Evolutionary conservation across 768 basidiomycete genomes (phyloP), one percentile per base, ranked within the genome.

Genomic region (Pleurotus tuber-regium): DNA sequence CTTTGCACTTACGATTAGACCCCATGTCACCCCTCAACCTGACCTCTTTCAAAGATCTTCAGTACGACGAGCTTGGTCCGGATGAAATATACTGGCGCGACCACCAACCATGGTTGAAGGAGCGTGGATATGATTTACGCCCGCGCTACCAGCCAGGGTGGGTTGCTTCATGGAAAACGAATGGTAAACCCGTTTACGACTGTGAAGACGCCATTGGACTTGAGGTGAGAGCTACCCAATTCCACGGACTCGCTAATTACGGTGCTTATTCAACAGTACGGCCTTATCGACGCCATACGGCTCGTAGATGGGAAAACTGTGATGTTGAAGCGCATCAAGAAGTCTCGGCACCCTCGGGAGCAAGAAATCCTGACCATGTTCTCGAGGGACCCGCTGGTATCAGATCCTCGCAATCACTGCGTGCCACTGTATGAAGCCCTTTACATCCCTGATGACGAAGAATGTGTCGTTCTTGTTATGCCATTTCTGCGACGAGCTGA

Each of bases 301-400:
- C 47, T 36, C 2, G n/a, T n/a, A n/a, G 74, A 76, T 52, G 68
- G 66, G 2, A 31, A 43, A 0, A 57, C 33, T 14, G 69, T 74
- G 2, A 43, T 44, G 6, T 44, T 76, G 21, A 75, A 73, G 53
- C 9, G 50, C 11, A 38, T 38, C 36, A 25, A 48, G 21, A 61
- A 60, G 38, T 62, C 60, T 0, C 41, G 61, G 8, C 60, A 60
- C 39, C 62, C 60, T 0, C 41, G 61, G 8, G 69, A 69, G 50
- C 52, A 57, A 10, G 53, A 58, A 0, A 69, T 72, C 24, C 25
- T 31, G 3, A 49, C 43, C n/a, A 60, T 51, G 35, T 53, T 72
- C 12, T 62, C 60, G 0, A 49, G 60, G 0, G 56, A 58, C 23
- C 51, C 57, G 4, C 48, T 65, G 2, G 24, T 50, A 2, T 47